Evolutionary conservation across 2,329 filamentous ascomycete genomes (phyloP).

Genomic region (Cordyceps cateniannulata): DNA sequence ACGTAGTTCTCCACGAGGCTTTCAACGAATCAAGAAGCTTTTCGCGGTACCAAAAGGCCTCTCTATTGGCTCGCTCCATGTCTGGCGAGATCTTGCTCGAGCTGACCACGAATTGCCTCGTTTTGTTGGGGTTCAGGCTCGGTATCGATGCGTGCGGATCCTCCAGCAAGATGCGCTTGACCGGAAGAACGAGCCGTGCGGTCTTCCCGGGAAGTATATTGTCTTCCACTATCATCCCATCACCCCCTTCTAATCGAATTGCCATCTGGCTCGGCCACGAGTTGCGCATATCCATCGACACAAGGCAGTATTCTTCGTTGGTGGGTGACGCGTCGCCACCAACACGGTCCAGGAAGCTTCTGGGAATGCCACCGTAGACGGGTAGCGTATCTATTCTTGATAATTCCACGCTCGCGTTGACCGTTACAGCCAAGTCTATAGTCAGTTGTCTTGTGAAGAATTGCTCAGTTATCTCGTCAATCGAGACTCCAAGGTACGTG

Average conservation of each 20-base stretch:
- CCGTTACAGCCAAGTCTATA: constrained; percentile 76
- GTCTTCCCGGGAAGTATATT: constrained; percentile 61
- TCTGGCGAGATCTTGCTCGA: constrained; percentile 72
- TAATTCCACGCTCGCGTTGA: constrained; percentile 85
- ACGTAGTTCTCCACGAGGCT: constrained; percentile 62
- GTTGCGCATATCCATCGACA: constrained; percentile 81
- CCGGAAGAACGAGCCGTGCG: constrained; percentile 66
- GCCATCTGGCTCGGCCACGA: constrained; percentile 78
- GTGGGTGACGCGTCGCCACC: constrained; percentile 28
- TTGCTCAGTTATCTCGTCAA: constrained; percentile 59
- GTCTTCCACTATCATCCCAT: constrained; percentile 44
- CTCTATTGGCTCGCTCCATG: constrained; percentile 67
- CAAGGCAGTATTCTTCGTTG: constrained; percentile 63
- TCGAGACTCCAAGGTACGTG: constrained; percentile 65
- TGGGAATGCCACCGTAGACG: constrained; percentile 60
- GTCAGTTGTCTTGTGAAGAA: constrained; percentile 83
- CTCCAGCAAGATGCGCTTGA: constrained; percentile 69
- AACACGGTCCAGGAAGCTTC: constrained; percentile 48
- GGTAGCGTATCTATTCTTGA: constrained; percentile 73
- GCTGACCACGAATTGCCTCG: constrained; percentile 89
- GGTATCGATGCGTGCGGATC: constrained; percentile 74
- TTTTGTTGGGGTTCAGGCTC: constrained; percentile 70
- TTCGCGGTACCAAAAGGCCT: constrained; percentile 89
- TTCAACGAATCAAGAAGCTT: constrained; percentile 64
- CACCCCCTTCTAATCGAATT: constrained; percentile 53